Percentiles rank a stretch among this genome's conserved stretches.
Conservation (phyloP, 2,329 filamentous ascomycete genomes). For the Didymella exigua region DNA sequence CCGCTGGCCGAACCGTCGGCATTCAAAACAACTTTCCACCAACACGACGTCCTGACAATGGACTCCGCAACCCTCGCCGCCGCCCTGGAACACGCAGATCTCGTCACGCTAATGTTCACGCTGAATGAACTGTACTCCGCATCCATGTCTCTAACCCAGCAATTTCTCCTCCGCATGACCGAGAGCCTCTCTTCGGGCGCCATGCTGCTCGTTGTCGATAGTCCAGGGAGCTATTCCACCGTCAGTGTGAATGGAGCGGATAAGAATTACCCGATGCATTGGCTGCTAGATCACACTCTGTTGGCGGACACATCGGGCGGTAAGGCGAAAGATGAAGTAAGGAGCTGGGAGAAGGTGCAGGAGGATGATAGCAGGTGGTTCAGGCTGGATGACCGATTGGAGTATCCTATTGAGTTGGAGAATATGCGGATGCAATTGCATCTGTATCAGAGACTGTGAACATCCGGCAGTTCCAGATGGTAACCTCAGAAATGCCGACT, state of each 20-base stretch:
- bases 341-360: slow-evolving; percentile 73
- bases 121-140: slow-evolving; percentile 91
- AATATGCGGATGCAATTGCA: slow-evolving; percentile 96
- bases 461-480: too few relatives aligned
- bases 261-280: slow-evolving; percentile 89
- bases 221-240: slow-evolving; percentile 90
- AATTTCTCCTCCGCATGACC: slow-evolving; percentile 74
- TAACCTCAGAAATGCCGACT: background rate
- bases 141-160: slow-evolving; percentile 75
- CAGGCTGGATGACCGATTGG: slow-evolving; percentile 65
- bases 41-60: slow-evolving; percentile 58
- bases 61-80: slow-evolving; percentile 44
- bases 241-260: slow-evolving; percentile 64
- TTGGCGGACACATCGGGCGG: slow-evolving; percentile 45
- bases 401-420: slow-evolving; percentile 85
- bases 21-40: slow-evolving; percentile 52
- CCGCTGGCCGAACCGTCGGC: slow-evolving; percentile 41
- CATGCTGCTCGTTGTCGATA: slow-evolving; percentile 85
- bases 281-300: slow-evolving; percentile 84
- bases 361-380: slow-evolving; percentile 86
- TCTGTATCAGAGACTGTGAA: slow-evolving; percentile 63
- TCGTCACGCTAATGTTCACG: slow-evolving; percentile 90
- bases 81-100: slow-evolving; percentile 37
- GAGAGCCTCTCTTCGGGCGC: slow-evolving; percentile 62
- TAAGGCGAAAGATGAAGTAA: slow-evolving; percentile 19